Evolutionary conservation across 2,329 filamentous ascomycete genomes (phyloP).

Genomic region (Metarhizium sp.): DNA sequence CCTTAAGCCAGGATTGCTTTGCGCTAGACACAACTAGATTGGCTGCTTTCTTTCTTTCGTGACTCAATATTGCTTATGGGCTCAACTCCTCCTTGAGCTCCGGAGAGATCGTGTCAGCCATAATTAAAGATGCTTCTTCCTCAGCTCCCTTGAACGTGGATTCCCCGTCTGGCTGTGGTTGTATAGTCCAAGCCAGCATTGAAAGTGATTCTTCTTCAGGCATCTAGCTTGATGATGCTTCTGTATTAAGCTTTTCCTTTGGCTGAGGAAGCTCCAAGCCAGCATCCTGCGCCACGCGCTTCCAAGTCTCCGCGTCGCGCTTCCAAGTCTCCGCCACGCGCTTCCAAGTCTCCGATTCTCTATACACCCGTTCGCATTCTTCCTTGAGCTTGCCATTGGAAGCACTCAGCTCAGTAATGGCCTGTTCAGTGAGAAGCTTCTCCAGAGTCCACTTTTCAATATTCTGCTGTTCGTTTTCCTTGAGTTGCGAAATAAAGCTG

Average conservation of each 20-base stretch:
- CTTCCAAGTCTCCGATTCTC: conserved; percentile 74
- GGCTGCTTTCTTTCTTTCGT: neutral
- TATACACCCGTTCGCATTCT: conserved; percentile 69
- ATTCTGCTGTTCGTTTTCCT: conserved; percentile 88
- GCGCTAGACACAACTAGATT: neutral
- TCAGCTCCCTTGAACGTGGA: neutral
- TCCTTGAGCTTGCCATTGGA: conserved; percentile 81
- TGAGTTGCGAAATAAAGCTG: conserved; percentile 87
- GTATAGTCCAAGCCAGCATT: neutral
- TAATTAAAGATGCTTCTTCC: neutral
- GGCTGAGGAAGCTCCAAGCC: conserved; percentile 38
- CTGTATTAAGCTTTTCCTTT: conserved; percentile 23
- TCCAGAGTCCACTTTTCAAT: conserved; percentile 91
- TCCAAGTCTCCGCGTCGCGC: conserved; percentile 54
- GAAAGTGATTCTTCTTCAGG: neutral
- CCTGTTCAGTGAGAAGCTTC: conserved; percentile 83
- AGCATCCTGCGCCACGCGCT: conserved; percentile 54
- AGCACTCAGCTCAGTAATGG: conserved; percentile 76
- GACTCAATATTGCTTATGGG: neutral
- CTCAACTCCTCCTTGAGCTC: neutral
- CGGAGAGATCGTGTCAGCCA: neutral
- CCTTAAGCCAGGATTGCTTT: neutral
- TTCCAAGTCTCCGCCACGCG: conserved; percentile 57
- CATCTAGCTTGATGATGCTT: conserved; percentile 19
- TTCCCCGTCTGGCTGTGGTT: neutral